A percentile compares a stretch with the other conserved stretches of the same genome.
Evolutionary conservation across 169 alveolate species (phyloP).

Genomic region (Plasmodium yoelii): DNA sequence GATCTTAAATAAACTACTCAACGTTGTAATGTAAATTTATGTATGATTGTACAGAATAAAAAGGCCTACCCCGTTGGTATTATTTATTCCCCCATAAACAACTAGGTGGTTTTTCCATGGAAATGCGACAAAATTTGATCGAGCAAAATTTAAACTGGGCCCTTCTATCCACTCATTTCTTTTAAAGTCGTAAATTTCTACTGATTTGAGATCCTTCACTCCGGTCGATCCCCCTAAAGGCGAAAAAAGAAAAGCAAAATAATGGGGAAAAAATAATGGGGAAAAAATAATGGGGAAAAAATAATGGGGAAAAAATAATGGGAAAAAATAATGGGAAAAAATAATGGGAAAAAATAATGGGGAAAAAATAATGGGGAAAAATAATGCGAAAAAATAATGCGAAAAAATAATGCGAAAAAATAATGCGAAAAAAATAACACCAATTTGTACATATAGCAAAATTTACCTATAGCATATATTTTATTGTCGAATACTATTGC

Average conservation of each 20-base stretch:
- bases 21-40: neutral
- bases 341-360: too few relatives aligned
- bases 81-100: constrained; percentile 65
- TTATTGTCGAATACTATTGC: constrained; percentile 55
- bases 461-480: constrained; percentile 67
- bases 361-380: too few relatives aligned
- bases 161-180: constrained; percentile 47
- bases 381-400: too few relatives aligned
- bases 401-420: too few relatives aligned
- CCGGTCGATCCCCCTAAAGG: constrained; percentile 68
- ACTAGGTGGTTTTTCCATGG: constrained; percentile 65
- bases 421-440: too few relatives aligned
- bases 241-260: neutral
- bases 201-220: constrained; percentile 58
- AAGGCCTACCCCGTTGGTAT: constrained; percentile 48
- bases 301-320: too few relatives aligned
- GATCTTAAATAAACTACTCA: neutral
- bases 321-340: too few relatives aligned
- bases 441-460: neutral
- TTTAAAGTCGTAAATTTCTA: constrained; percentile 67
- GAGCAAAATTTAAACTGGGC: constrained; percentile 45
- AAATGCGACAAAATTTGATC: constrained; percentile 59
- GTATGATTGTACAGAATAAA: neutral
- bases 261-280: neutral
- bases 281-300: too few relatives aligned